Conservation (phyloP, 108 stramenopile genomes). For the Discostella stelligeroides region DNA sequence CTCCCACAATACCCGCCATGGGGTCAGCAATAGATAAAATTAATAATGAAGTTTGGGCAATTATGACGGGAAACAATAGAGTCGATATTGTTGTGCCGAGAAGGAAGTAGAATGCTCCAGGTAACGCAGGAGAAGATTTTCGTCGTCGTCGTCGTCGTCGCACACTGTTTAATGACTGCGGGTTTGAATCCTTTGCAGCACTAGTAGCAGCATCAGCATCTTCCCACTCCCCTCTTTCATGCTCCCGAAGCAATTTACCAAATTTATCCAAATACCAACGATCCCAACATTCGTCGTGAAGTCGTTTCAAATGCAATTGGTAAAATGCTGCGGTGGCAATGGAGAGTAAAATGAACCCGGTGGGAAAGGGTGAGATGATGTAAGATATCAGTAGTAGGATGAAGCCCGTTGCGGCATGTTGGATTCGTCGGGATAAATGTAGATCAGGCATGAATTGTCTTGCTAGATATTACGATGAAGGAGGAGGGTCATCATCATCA, state of each 20-base stretch:
- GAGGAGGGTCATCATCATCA: no score
- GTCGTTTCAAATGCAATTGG: conserved; percentile 23
- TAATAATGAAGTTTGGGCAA: conserved; percentile 40
- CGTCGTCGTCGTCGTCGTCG: conserved; percentile 11
- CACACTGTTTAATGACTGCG: not conserved
- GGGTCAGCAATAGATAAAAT: conserved; percentile 46
- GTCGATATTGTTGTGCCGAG: conserved; percentile 26
- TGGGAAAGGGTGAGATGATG: conserved; percentile 41
- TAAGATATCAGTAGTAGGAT: conserved; percentile 37
- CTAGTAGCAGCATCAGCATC: not conserved
- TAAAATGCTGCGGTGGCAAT: conserved; percentile 25
- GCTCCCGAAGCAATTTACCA: conserved; percentile 33
- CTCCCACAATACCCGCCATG: conserved; percentile 35
- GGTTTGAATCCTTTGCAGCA: not conserved
- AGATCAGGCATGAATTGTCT: conserved; percentile 6
- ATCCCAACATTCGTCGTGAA: conserved; percentile 24
- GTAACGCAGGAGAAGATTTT: conserved; percentile 24
- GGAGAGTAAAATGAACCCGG: conserved; percentile 28
- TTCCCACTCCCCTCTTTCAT: conserved; percentile 46
- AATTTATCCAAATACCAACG: conserved; percentile 42
- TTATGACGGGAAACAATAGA: conserved; percentile 12
- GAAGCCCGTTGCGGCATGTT: conserved; percentile 40
- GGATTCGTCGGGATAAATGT: conserved; percentile 40
- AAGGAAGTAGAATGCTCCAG: conserved; percentile 54
- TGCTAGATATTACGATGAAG: no score